phyloP scores from a whole-genome alignment of 2,329 filamentous ascomycete genomes.

The Colletotrichum paranaense region DNA sequence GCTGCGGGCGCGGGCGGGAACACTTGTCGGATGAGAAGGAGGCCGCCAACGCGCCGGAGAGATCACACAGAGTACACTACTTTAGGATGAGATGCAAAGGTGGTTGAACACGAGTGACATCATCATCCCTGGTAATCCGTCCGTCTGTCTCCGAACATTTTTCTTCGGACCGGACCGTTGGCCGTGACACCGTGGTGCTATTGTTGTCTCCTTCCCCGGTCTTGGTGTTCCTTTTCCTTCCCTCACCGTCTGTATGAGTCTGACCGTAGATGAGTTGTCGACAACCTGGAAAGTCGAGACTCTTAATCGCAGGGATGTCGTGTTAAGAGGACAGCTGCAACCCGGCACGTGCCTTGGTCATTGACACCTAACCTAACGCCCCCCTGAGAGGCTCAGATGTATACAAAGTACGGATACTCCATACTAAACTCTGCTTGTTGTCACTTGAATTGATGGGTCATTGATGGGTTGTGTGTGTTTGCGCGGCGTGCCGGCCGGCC shows the following conservation, averaged over 20 bases:
- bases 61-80: no score
- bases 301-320: not conserved
- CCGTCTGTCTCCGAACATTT: not conserved
- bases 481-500: not conserved
- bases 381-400: no score
- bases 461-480: not conserved
- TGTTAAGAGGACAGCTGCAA: not conserved
- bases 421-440: not conserved
- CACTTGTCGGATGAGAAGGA: not conserved
- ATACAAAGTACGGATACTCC: no score
- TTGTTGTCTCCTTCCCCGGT: not conserved
- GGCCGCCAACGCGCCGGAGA: not conserved
- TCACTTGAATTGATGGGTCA: no score
- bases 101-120: not conserved
- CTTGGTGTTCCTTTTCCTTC: not conserved
- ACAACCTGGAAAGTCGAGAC: no score
- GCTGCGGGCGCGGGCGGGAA: no score
- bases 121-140: not conserved
- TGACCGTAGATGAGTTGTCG: not conserved
- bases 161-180: slow-evolving; percentile 9
- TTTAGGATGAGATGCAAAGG: not conserved
- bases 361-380: not conserved
- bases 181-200: not conserved
- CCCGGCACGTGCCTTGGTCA: not conserved
- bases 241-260: not conserved